Conservation (phyloP, 2,329 filamentous ascomycete species). For the Exophiala sp. region DNA sequence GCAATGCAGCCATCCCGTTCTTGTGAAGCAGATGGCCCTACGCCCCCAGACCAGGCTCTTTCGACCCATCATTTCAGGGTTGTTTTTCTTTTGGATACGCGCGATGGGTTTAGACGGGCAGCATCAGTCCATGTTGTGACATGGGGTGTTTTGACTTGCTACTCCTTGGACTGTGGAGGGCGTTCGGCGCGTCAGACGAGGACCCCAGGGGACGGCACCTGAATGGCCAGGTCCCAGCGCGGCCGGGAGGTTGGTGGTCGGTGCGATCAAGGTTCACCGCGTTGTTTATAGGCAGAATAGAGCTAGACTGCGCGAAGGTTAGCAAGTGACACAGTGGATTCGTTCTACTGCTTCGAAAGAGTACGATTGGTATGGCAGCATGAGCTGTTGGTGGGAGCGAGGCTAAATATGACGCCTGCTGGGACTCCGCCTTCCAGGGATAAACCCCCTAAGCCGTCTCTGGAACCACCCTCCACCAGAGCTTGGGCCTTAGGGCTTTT, state of each 20-base stretch:
- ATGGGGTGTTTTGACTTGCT: constrained; percentile 23
- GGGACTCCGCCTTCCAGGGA: neutral
- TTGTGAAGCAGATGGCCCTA: neutral
- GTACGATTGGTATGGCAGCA: neutral
- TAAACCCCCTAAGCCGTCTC: neutral
- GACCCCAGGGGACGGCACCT: neutral
- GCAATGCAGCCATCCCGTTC: neutral
- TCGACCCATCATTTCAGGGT: constrained; percentile 1
- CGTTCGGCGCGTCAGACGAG: constrained; percentile 21
- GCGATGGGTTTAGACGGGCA: constrained; percentile 22
- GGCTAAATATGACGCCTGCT: neutral
- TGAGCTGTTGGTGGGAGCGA: neutral
- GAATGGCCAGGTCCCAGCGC: neutral
- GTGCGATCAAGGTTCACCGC: constrained; percentile 13
- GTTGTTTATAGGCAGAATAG: neutral
- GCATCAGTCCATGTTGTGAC: constrained; percentile 25
- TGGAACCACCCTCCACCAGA: neutral
- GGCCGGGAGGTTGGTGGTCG: constrained; percentile 2
- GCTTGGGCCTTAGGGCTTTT: neutral
- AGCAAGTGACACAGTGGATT: constrained; percentile 7
- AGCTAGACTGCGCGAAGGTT: neutral
- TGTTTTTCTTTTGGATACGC: constrained; percentile 3
- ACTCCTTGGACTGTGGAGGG: constrained; percentile 10
- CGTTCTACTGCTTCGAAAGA: constrained; percentile 10
- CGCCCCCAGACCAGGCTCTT: neutral